These are phyloP conservation scores for Zymoseptoria passerinii DNA, from an alignment of 2,329 filamentous ascomycete genomes.

Conservation along the genomic window DNA sequence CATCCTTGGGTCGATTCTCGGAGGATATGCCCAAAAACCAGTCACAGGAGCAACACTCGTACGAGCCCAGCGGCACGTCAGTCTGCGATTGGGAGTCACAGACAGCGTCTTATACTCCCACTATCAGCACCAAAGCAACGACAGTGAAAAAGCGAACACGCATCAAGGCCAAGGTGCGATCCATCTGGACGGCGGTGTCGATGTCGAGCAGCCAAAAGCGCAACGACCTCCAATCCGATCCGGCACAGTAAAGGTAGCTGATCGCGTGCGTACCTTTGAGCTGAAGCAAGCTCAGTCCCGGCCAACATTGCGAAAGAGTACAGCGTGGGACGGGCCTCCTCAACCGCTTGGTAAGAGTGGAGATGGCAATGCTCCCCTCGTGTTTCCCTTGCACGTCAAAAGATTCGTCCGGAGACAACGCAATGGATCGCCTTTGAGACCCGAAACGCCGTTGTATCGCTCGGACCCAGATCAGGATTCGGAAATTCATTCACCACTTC, in stretches of 20 bases:
- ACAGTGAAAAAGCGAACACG: neutral
- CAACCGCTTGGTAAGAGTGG: neutral
- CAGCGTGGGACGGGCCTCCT: neutral
- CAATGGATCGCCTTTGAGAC: slow-evolving; percentile 13
- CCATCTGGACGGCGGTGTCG: slow-evolving; percentile 9
- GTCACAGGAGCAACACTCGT: slow-evolving; percentile 8
- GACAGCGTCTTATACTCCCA: neutral
- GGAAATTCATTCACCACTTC: slow-evolving; percentile 18
- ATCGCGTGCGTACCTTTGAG: slow-evolving; percentile 15
- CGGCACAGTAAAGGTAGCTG: slow-evolving; percentile 11
- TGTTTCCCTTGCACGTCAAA: slow-evolving; percentile 24
- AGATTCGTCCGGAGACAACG: slow-evolving; percentile 20
- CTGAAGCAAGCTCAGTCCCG: neutral
- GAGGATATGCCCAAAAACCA: slow-evolving; percentile 8
- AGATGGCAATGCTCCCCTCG: slow-evolving; percentile 10
- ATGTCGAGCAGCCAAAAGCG: slow-evolving; percentile 5
- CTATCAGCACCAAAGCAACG: neutral
- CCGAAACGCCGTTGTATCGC: slow-evolving; percentile 21
- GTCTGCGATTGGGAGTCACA: neutral
- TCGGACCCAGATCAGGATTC: slow-evolving; percentile 14
- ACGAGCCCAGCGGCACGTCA: neutral
- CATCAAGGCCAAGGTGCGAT: slow-evolving; percentile 7
- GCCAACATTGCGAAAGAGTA: neutral
- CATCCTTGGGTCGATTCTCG: slow-evolving; percentile 7
- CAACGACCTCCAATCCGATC: neutral